A percentile compares a stretch with the other conserved stretches of the same genome.
phyloP scores from a whole-genome alignment of 108 stramenopile species.

The Aurantiochytrium sp. region DNA sequence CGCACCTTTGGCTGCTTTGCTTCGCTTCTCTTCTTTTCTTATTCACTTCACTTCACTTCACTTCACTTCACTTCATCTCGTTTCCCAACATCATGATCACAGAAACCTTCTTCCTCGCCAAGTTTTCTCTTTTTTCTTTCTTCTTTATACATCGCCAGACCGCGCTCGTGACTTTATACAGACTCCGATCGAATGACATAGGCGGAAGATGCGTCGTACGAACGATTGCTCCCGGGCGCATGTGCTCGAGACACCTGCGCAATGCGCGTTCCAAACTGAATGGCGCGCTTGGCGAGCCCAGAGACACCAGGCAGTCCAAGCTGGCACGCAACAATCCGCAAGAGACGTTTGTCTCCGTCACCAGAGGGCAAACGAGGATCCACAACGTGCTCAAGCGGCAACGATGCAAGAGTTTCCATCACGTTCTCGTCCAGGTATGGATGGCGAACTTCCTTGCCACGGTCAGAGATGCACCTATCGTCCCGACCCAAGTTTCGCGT shows the following conservation, averaged over 20 bases:
- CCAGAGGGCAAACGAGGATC: slow-evolving; percentile 64
- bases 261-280: slow-evolving; percentile 87
- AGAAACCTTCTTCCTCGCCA: too few relatives aligned
- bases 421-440: slow-evolving; percentile 88
- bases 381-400: slow-evolving; percentile 49
- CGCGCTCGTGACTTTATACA: too few relatives aligned
- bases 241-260: slow-evolving; percentile 68
- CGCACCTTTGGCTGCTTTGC: too few relatives aligned
- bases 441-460: slow-evolving; percentile 79
- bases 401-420: slow-evolving; percentile 42
- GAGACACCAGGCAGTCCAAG: slow-evolving; percentile 33
- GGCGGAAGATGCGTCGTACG: slow-evolving; percentile 24
- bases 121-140: too few relatives aligned
- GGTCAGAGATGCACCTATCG: slow-evolving; percentile 78
- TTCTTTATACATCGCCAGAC: too few relatives aligned
- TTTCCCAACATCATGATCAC: too few relatives aligned
- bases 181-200: background rate
- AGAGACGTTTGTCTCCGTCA: slow-evolving; percentile 72
- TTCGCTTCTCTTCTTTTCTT: too few relatives aligned
- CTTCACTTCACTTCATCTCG: too few relatives aligned
- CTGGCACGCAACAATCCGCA: slow-evolving; percentile 55
- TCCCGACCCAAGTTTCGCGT: slow-evolving; percentile 88
- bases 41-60: too few relatives aligned
- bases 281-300: slow-evolving; percentile 75
- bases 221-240: slow-evolving; percentile 72